A percentile compares a stretch with the other conserved stretches of the same genome.
Conservation (phyloP, 192 early-diverging fungal species). For the Backusella luteola region DNA sequence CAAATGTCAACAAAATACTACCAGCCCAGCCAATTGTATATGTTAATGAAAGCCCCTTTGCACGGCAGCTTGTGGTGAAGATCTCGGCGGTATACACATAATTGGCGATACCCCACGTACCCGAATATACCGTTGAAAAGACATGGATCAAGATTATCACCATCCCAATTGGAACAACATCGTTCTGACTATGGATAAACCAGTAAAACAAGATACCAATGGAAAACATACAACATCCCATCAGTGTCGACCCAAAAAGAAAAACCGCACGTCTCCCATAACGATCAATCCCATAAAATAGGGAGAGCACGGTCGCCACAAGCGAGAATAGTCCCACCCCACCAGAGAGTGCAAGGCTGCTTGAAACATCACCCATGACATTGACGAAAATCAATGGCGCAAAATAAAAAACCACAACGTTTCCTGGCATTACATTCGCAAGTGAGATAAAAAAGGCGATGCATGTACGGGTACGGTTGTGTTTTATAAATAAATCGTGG, state of each 20-base stretch:
- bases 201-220: slow-evolving; percentile 46
- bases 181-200: slow-evolving; percentile 2
- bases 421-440: slow-evolving; percentile 75
- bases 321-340: slow-evolving; percentile 56
- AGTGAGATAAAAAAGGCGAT: slow-evolving; percentile 66
- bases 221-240: slow-evolving; percentile 59
- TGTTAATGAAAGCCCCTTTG: slow-evolving; percentile 28
- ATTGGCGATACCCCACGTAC: slow-evolving; percentile 20
- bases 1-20: slow-evolving; percentile 30
- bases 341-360: slow-evolving; percentile 22
- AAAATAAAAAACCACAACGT: slow-evolving; percentile 65
- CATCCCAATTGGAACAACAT: not conserved
- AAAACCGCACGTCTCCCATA: slow-evolving; percentile 77
- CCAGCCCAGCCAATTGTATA: slow-evolving; percentile 30
- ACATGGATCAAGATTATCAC: slow-evolving; percentile 29
- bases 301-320: slow-evolving; percentile 75
- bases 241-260: slow-evolving; percentile 61
- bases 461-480: slow-evolving; percentile 57
- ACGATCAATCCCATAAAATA: slow-evolving; percentile 66
- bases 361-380: slow-evolving; percentile 19
- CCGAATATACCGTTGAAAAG: slow-evolving; percentile 25
- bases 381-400: slow-evolving; percentile 47
- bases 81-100: slow-evolving; percentile 26
- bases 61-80: slow-evolving; percentile 30
- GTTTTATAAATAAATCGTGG: slow-evolving; percentile 57